These are phyloP conservation scores for Botrytis galanthina DNA, from an alignment of 2,329 filamentous ascomycete genomes.

Conservation along the genomic window DNA sequence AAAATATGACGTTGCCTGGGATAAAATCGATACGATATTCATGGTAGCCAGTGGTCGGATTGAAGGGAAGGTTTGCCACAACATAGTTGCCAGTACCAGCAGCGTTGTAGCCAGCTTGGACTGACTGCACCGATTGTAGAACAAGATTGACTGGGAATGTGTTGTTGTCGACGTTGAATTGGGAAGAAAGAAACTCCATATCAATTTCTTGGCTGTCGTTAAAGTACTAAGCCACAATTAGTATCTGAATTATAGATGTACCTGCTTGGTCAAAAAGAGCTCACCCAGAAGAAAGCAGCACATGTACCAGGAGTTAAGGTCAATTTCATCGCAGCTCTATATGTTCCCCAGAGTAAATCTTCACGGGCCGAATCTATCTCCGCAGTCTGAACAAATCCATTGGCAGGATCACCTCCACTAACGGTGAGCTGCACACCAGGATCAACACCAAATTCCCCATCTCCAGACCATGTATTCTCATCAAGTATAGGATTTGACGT, in stretches of 20 bases:
- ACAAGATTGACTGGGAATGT: slow-evolving; percentile 68
- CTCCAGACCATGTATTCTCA: slow-evolving; percentile 44
- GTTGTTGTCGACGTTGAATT: slow-evolving; percentile 53
- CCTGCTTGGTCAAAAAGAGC: slow-evolving; percentile 23
- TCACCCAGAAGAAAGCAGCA: slow-evolving; percentile 76
- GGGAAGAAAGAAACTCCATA: slow-evolving; percentile 71
- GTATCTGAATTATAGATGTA: neutral
- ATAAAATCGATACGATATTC: slow-evolving; percentile 80
- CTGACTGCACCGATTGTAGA: slow-evolving; percentile 64
- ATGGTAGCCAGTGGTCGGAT: slow-evolving; percentile 64
- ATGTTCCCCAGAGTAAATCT: slow-evolving; percentile 70
- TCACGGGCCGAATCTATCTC: slow-evolving; percentile 61
- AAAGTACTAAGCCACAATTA: slow-evolving; percentile 55
- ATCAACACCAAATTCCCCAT: slow-evolving; percentile 45
- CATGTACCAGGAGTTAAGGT: slow-evolving; percentile 55
- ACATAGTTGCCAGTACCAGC: slow-evolving; percentile 57
- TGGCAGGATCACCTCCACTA: slow-evolving; percentile 41
- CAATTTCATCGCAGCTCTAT: slow-evolving; percentile 61
- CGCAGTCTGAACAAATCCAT: slow-evolving; percentile 57
- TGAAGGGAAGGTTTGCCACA: slow-evolving; percentile 60
- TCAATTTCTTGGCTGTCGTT: slow-evolving; percentile 81
- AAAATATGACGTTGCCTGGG: slow-evolving; percentile 62
- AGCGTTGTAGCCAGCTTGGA: slow-evolving; percentile 60
- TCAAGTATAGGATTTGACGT: slow-evolving; percentile 50
- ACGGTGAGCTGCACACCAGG: slow-evolving; percentile 59